These are phyloP conservation scores for Cryptosporidium felis DNA, from an alignment of 169 alveolate genomes.

Conservation along the genomic window DNA sequence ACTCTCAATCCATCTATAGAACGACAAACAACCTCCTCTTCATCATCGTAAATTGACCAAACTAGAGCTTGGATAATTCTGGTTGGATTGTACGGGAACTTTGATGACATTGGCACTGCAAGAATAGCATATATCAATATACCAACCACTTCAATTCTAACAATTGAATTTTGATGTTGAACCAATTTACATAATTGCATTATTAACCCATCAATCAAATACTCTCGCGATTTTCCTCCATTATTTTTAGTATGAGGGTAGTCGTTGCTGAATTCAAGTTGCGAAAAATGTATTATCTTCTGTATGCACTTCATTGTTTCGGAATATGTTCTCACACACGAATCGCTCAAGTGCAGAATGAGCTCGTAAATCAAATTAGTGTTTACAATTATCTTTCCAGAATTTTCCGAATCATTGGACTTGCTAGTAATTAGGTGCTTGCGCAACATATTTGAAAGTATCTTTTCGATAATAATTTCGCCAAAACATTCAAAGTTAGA, in stretches of 20 bases:
- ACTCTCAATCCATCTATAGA: slow-evolving; percentile 64
- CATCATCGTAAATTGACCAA: slow-evolving; percentile 69
- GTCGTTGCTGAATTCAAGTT: slow-evolving; percentile 24
- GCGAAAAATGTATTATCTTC: slow-evolving; percentile 54
- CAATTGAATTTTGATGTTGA: slow-evolving; percentile 50
- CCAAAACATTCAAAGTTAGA: slow-evolving; percentile 39
- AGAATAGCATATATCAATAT: slow-evolving; percentile 50
- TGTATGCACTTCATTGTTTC: slow-evolving; percentile 65
- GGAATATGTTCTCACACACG: slow-evolving; percentile 46
- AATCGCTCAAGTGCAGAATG: slow-evolving; percentile 51
- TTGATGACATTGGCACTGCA: slow-evolving; percentile 71
- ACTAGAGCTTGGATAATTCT: slow-evolving; percentile 70
- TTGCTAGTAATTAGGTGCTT: slow-evolving; percentile 43
- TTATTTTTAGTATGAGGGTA: neutral
- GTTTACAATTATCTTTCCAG: slow-evolving; percentile 42
- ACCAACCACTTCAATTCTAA: slow-evolving; percentile 58
- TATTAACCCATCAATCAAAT: slow-evolving; percentile 59
- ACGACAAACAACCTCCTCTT: slow-evolving; percentile 67
- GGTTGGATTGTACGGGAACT: slow-evolving; percentile 62
- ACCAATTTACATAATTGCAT: slow-evolving; percentile 57
- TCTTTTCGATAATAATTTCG: slow-evolving; percentile 56
- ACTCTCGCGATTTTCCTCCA: slow-evolving; percentile 41
- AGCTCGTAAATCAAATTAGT: slow-evolving; percentile 65
- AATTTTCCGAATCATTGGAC: slow-evolving; percentile 19
- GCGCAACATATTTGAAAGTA: slow-evolving; percentile 26